These are phyloP conservation scores for Coelastrella sp. DNA, from an alignment of 139 green algal genomes.

Conservation along the genomic window DNA sequence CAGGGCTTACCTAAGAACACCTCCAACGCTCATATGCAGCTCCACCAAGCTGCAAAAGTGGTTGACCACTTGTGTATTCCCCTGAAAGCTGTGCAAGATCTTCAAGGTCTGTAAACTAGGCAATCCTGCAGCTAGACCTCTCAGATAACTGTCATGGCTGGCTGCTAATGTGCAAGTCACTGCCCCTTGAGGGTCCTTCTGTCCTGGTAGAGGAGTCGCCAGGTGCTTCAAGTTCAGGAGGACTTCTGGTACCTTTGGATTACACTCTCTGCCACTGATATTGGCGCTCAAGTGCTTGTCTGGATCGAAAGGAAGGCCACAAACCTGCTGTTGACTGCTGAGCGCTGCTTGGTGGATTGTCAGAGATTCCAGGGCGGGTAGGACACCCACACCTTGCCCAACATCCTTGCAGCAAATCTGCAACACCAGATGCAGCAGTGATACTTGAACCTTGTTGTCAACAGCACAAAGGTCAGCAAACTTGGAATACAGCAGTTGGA, in stretches of 20 bases:
- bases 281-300: neutral
- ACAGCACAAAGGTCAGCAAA: no score
- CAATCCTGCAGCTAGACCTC: neutral
- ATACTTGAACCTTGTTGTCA: no score
- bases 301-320: neutral
- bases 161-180: neutral
- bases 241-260: neutral
- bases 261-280: neutral
- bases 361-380: neutral
- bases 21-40: neutral
- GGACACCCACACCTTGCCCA: neutral
- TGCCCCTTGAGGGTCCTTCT: neutral
- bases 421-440: neutral
- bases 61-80: neutral
- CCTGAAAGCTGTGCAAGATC: neutral
- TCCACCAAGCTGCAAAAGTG: neutral
- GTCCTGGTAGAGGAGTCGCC: slow-evolving; percentile 1
- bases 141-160: slow-evolving; percentile 25
- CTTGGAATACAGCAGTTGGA: no score
- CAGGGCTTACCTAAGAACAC: neutral
- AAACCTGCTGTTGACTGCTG: neutral
- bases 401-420: neutral
- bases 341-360: neutral
- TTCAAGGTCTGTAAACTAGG: neutral
- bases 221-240: neutral